Base-by-base conservation (phyloP, 164 flowering plant species). In the Liriodendron chinense region DNA sequence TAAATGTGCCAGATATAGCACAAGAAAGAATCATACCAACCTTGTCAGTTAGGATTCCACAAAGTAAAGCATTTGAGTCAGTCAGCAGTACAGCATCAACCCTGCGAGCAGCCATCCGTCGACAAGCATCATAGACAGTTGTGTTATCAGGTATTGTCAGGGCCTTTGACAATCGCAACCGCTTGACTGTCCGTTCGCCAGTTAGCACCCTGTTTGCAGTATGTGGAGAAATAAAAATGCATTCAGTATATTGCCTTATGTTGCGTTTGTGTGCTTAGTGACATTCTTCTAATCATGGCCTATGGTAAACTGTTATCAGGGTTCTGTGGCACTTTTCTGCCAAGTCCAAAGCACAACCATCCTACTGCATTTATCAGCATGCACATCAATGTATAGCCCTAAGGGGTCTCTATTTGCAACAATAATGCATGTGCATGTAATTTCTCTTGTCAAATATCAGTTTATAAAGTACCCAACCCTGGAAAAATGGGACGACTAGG, bases 31-130 rank as follows among this genome's bases (percentile, higher is more conserved):
- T 14, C 0, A 34, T 67, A 49, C 75, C 72, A 68, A 92, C 99
- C 98, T 92, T 96, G 80, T 96, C 98, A 6, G 99, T 94, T 28
- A 96, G 89, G 72, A 96, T 96, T 75, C 99, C 99, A 83, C 98
- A 92, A 70, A 96, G 94, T 74, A 96, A 85, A 23, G 97, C 98
- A 84, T 94, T 94, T 25, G 99, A 94, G 72, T 96, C 99, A 21
- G 98, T 96, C 22, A 96, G 78, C 89, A 96, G 83, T 49, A 93
- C 75, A 21, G 99, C 99, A 86, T 96, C 99, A 78, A 96, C 97
- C 83, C 88, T 85, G 25, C 98, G 96, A 79, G 94, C 90, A 84
- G 97, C 94, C 99, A 96, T 96, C 75, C 94, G 84, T 2, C 92
- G 92, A 62, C 98, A 96, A 71, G 98, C 99, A 69, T 94, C 99